Evolutionary conservation across 2,329 filamentous ascomycete species (phyloP).

Genomic region (Sarocladium brachiariae): DNA sequence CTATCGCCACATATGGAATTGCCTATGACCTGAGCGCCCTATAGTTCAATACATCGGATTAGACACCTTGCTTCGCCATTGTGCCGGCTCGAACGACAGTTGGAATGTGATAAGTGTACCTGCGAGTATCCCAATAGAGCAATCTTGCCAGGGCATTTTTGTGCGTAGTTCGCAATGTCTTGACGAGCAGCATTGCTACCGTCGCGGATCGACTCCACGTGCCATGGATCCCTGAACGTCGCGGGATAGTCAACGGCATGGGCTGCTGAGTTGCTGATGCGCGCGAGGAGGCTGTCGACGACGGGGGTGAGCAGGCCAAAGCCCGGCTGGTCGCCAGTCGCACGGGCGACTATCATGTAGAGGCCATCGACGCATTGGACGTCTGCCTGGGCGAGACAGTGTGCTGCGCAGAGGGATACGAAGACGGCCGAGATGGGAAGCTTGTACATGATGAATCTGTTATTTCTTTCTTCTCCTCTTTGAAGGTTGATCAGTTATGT

Average conservation of each 20-base stretch:
- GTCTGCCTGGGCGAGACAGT: neutral
- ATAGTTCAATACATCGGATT: too few relatives aligned
- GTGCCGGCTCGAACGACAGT: too few relatives aligned
- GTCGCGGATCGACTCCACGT: neutral
- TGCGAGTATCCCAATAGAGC: neutral
- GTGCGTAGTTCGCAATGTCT: neutral
- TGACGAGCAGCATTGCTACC: neutral
- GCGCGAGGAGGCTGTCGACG: neutral
- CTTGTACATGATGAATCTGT: too few relatives aligned
- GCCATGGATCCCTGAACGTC: neutral
- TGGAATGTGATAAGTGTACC: too few relatives aligned
- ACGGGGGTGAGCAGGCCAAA: neutral
- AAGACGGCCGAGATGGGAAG: neutral
- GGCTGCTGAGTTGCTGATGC: neutral
- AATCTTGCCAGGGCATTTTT: neutral
- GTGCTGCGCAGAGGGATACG: neutral
- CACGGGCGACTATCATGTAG: slow-evolving; percentile 5
- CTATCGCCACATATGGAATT: neutral
- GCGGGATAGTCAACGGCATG: neutral
- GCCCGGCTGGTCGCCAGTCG: neutral
- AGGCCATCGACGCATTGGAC: neutral
- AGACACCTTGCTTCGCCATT: too few relatives aligned
- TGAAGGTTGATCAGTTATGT: too few relatives aligned
- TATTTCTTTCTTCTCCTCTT: too few relatives aligned
- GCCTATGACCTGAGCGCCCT: neutral